Evolutionary conservation across 2,329 filamentous ascomycete species (phyloP), one percentile per base, ranked within the genome.

Genomic region (Ceratocystis cubensis): DNA sequence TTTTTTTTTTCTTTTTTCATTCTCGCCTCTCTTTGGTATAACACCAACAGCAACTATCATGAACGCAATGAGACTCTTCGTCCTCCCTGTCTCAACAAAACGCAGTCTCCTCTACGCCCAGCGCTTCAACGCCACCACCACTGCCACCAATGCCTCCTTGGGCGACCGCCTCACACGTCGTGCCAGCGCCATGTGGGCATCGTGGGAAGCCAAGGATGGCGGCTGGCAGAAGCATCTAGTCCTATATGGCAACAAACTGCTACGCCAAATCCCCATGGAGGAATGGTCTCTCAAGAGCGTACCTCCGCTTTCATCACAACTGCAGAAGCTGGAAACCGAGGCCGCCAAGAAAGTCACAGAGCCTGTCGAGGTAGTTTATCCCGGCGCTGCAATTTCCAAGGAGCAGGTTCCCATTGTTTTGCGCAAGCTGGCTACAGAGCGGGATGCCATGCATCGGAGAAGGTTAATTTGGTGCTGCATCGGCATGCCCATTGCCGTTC

Each of bases 271-370:
- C 72, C 89, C 94, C 2, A 96, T 89, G 75, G 89, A 97, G 77
- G 94, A 99, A 86, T 99, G 94, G 94, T 91, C 90, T 0, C 81
- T 99, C 71, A 97, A 97, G 78, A 96, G 91, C 45, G 87, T 99
- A 64, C 94, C 94, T 57, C 87, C 92, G 25, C 80, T 96, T 71
- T 90, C 86, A 53, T 41, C 65, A 15, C 64, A 48, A 7, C 61
- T 66, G 22, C 65, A 61, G 41, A 66, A 63, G 10, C 57, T 64
- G 13, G 59, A 64, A 20, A 45, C 64, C 1, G 61, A 53, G 1
- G 48, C 56, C 20, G 61, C 45, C 17, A 66, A 56, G 48, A 78
- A 84, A 15, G 45, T 28, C 25, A 13, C 17, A 41, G 61, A 65
- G 22, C 75, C 84, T 64, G 84, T 90, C 69, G 84, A 91, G 70